Evolutionary conservation across 176 grass and related monocot genomes (phyloP).

Genomic region (Poa annua): DNA sequence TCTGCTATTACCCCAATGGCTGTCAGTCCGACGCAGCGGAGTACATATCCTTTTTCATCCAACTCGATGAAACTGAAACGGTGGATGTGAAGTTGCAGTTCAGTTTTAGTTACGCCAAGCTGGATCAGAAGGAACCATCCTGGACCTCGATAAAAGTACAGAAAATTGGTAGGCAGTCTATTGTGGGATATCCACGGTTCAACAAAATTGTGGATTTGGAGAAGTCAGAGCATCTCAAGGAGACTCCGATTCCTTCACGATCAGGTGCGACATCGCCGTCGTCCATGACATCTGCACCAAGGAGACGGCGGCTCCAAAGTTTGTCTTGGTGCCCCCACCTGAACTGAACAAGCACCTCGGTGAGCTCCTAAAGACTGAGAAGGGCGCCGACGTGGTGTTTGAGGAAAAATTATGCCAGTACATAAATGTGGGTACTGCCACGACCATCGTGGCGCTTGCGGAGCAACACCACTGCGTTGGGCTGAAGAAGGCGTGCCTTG

Average conservation of each 20-base stretch:
- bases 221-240: background rate
- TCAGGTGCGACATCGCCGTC: background rate
- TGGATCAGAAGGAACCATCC: background rate
- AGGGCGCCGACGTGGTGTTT: background rate
- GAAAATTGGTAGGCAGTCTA: background rate
- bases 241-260: background rate
- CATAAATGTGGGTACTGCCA: background rate
- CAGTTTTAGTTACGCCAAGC: background rate
- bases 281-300: background rate
- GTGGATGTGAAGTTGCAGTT: background rate
- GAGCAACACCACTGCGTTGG: background rate
- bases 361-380: background rate
- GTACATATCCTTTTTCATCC: background rate
- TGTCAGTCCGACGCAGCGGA: background rate
- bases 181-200: background rate
- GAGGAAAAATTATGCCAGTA: background rate
- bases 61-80: background rate
- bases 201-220: background rate
- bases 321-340: background rate
- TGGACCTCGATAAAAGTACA: background rate
- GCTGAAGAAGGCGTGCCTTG: conserved; percentile 20
- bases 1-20: conserved; percentile 1
- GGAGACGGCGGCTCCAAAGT: background rate
- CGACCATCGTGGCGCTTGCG: background rate
- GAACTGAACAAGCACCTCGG: conserved; percentile 8